Evolutionary conservation across 176 grass and related monocot species (phyloP).

Genomic region (Saccharum spontaneum): DNA sequence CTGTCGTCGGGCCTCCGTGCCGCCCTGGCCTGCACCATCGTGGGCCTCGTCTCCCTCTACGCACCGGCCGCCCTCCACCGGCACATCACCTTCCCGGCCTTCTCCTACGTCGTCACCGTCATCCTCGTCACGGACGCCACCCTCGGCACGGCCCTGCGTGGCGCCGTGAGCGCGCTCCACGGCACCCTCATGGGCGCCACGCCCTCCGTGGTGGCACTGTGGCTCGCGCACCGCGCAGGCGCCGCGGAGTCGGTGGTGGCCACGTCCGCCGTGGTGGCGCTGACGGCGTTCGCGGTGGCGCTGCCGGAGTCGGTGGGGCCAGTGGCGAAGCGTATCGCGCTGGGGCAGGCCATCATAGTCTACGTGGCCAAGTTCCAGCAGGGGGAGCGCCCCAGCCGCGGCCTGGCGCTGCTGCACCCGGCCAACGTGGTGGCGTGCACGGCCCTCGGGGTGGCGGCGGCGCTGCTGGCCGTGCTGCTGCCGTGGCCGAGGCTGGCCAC

Average conservation of each 20-base stretch:
- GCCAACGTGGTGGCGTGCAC: too few relatives aligned
- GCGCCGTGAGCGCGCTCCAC: conserved; percentile 44
- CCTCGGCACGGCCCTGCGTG: conserved; percentile 51
- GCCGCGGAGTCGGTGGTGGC: conserved; percentile 30
- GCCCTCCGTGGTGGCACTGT: conserved; percentile 64
- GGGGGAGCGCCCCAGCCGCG: too few relatives aligned
- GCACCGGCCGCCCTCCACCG: conserved; percentile 27
- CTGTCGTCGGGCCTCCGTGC: conserved; percentile 54
- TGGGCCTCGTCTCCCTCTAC: not conserved
- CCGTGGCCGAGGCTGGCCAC: too few relatives aligned
- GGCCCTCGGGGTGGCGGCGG: too few relatives aligned
- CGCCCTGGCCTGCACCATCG: conserved; percentile 62
- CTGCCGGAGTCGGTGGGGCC: conserved; percentile 41
- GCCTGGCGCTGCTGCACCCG: too few relatives aligned
- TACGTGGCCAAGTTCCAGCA: too few relatives aligned
- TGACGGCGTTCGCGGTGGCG: conserved; percentile 60
- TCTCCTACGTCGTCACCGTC: conserved; percentile 71
- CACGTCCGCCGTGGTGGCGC: conserved; percentile 46
- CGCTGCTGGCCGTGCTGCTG: too few relatives aligned
- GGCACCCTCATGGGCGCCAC: conserved; percentile 63
- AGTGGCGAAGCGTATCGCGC: conserved; percentile 3
- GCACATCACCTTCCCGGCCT: conserved; percentile 69
- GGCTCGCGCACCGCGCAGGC: conserved; percentile 45
- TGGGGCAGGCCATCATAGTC: too few relatives aligned
- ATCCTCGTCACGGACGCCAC: conserved; percentile 67